Percentiles rank a stretch among this genome's conserved stretches.
phyloP scores from a whole-genome alignment of 2,329 filamentous ascomycete species.

The Lasiodiplodia sp. region DNA sequence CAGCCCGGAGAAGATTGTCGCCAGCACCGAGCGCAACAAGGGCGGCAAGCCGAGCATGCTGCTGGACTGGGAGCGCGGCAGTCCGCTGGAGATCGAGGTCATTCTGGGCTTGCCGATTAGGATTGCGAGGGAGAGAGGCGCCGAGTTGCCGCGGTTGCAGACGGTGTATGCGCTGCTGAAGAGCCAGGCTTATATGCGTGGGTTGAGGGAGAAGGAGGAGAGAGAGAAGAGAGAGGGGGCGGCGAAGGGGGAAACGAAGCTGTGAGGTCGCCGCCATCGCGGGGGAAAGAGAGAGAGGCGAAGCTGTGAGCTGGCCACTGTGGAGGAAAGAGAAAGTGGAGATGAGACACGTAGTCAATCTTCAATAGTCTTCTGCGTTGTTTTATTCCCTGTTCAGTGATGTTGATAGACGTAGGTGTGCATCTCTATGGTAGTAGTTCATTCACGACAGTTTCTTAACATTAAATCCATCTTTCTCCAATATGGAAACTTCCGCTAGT shows the following conservation, averaged over 20 bases:
- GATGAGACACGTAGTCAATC: too few relatives aligned
- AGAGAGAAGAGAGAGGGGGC: conserved; percentile 27
- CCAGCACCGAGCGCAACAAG: conserved; percentile 67
- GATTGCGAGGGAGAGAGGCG: conserved; percentile 49
- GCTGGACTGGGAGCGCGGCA: conserved; percentile 53
- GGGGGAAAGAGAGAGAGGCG: not conserved
- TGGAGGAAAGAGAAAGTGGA: too few relatives aligned
- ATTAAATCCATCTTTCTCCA: too few relatives aligned
- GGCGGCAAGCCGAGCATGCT: conserved; percentile 61
- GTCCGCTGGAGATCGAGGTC: conserved; percentile 58
- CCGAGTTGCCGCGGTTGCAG: conserved; percentile 71
- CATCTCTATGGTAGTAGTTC: too few relatives aligned
- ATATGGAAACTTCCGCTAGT: too few relatives aligned
- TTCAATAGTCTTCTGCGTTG: too few relatives aligned
- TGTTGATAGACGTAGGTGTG: too few relatives aligned
- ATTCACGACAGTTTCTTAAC: too few relatives aligned
- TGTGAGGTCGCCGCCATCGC: not conserved
- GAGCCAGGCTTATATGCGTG: conserved; percentile 65
- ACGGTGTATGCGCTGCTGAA: conserved; percentile 71
- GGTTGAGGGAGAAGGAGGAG: conserved; percentile 40
- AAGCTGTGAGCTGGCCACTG: not conserved
- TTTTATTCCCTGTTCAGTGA: too few relatives aligned
- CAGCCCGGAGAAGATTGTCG: conserved; percentile 47
- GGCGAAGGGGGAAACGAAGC: conserved; percentile 13
- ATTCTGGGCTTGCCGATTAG: conserved; percentile 58